Conservation (phyloP, 176 grass and related monocot species). For the Oryza punctata region DNA sequence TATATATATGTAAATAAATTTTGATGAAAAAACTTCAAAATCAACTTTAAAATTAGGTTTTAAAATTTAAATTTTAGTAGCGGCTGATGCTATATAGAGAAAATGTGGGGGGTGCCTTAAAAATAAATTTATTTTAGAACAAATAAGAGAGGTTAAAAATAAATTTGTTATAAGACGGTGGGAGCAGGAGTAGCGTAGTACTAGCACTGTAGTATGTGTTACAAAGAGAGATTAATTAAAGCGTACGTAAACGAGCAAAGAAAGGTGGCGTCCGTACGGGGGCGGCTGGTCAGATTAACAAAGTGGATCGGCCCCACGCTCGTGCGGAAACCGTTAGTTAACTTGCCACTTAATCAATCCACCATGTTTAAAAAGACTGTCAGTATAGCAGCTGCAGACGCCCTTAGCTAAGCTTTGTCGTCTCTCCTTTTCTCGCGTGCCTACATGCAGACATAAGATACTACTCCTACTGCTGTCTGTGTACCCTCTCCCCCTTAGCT, state of each 20-base stretch:
- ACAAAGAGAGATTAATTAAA: background rate
- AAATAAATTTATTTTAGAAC: too few species aligned
- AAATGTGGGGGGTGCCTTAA: too few species aligned
- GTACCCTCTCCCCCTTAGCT: background rate
- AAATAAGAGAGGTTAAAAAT: too few species aligned
- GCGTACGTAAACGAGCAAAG: background rate
- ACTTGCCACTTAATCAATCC: slow-evolving; percentile 10
- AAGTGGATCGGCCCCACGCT: slow-evolving; percentile 39
- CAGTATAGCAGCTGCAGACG: background rate
- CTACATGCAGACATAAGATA: background rate
- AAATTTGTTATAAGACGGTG: too few species aligned
- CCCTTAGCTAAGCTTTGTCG: background rate
- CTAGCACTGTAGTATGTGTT: background rate
- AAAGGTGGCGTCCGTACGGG: slow-evolving; percentile 8
- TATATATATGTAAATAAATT: too few species aligned
- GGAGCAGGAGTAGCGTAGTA: too few species aligned
- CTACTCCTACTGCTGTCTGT: background rate
- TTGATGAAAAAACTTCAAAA: too few species aligned
- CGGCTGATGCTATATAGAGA: too few species aligned
- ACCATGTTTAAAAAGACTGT: background rate
- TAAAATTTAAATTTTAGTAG: too few species aligned
- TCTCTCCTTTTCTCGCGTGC: slow-evolving; percentile 48
- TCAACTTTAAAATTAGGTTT: too few species aligned
- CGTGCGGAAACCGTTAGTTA: slow-evolving; percentile 23
- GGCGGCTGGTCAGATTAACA: background rate